Base-by-base conservation (phyloP, 1,284 basidiomycete genomes). In the Cryptococcus wingfieldii region DNA sequence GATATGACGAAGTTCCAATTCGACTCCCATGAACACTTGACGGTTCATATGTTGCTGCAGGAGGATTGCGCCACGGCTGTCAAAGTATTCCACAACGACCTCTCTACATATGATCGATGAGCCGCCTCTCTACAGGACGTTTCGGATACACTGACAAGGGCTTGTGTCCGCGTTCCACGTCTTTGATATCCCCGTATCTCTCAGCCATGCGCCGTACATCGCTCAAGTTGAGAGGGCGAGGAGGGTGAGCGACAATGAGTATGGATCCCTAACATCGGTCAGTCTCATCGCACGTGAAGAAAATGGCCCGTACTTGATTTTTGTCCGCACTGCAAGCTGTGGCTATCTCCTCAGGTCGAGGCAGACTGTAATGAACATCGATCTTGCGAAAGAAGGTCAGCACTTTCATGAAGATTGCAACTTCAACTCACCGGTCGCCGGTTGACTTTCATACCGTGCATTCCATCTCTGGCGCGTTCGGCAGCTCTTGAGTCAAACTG, bases 321-420 rank as follows among this genome's bases (percentile, higher is more conserved):
- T 88, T 93, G 50, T 94, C 90, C 45, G 86, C 83, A 54, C 91
- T 89, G 52, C 83, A 85, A 31, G 86, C 84, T 65, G 84, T 76
- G 34, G 78, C 83, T 53, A 79, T 73, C 58, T 87, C 86, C 54
- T 98, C 92, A 65, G 89, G 90, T 59, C 90, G 86, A 4, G 95
- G 95, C 39, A 98, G 79, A 28, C 90, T 94, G 78, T 93, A 98
- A 75, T 98, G 95, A 0, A 98, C 94, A 79, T 98, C 95, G 73
- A 98, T 95, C 88, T 95, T 67, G 37, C 31, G n/a, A 13, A 23
- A 12, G 41, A 34, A 38, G 27, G 42, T 25, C 16, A 47, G 46
- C 13, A 9, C 13, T n/a, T 18, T 38, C 46, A 55, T 48, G 5
- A 65, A 61, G 18, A 56, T 51, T 12, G 10, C 7, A 34, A 18